Evolutionary conservation across 306 rosid species (phyloP), one percentile per base, ranked within the genome.

Genomic region (Leucaena leucocephala): DNA sequence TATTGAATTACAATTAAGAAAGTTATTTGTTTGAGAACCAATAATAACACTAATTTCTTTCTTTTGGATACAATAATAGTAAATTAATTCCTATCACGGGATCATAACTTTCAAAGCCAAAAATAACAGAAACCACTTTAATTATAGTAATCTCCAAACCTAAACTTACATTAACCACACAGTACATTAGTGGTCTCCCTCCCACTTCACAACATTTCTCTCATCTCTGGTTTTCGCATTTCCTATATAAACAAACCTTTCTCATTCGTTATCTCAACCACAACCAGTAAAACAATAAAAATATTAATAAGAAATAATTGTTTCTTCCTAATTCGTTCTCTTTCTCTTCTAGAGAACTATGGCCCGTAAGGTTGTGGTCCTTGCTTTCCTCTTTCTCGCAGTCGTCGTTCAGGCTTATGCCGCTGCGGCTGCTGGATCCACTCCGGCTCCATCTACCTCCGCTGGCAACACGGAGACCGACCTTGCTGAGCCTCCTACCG

Each of bases 361-460:
- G 97, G 89, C 87, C 38, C 89, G 89, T 75, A 81, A 48, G 6
- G 49, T 84, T 49, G 59, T 75, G 40, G 46, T 86, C 75, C 44
- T 83, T 7, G 86, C 62, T 19, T 76, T 92, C 1, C 72, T 82
- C 45, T 65, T 88, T 19, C 8, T 62, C 4, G 19, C 19, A 27
- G 27, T 27, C 12, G 68, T 88, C 39, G 77, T 83, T 8, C 19
- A 89, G 17, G 78, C 84, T 2, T 72, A 22, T 14, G 89, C 88
- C 1, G 69, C 77, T 2, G 54, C 3, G 65, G 81, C 5, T 27
- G 1, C 9, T 2, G 45, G 2, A 6, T 44, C 48, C 13, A 8
- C 75, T 38, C 10, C 17, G 4, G 15, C 17, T 12, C 50, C 16
- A 12, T 2, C 16, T 46, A 11, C 15, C 19, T 16, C 58, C 39